A percentile compares a stretch with the other conserved stretches of the same genome.
Evolutionary conservation across 208 protist genomes (phyloP).

Genomic region (Trypanosoma melophagium): DNA sequence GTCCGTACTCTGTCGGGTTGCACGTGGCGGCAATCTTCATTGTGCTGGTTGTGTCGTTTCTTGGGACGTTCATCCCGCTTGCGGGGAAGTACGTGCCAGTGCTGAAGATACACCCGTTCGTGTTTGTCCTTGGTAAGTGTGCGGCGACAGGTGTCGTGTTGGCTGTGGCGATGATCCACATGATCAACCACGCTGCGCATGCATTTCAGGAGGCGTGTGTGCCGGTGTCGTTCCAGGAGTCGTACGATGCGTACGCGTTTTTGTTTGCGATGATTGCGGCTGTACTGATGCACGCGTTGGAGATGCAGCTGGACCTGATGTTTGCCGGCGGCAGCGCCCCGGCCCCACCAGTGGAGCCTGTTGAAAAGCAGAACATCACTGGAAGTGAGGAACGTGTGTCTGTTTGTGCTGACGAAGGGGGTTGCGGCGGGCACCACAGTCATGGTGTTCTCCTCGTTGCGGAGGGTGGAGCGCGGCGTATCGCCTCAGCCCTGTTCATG

Average conservation of each 20-base stretch:
- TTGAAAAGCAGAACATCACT: neutral
- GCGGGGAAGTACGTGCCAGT: conserved; percentile 36
- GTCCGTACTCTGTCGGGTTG: conserved; percentile 42
- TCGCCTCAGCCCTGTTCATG: conserved; percentile 23
- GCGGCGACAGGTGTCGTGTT: conserved; percentile 58
- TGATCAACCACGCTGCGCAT: conserved; percentile 49
- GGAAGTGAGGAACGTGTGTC: too few species aligned
- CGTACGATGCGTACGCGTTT: conserved; percentile 50
- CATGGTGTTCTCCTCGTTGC: neutral
- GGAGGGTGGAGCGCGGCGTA: neutral
- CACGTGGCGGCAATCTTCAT: conserved; percentile 71
- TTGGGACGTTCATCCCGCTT: conserved; percentile 50
- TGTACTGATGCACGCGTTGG: conserved; percentile 58
- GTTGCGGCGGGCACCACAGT: neutral
- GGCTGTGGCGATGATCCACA: conserved; percentile 55
- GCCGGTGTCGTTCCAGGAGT: conserved; percentile 32
- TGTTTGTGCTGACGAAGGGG: neutral
- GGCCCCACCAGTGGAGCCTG: neutral
- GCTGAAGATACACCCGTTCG: conserved; percentile 37
- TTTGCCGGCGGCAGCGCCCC: conserved; percentile 35
- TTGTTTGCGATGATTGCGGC: conserved; percentile 50
- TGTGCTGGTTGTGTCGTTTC: conserved; percentile 42
- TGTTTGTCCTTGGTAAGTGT: conserved; percentile 54
- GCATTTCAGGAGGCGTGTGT: conserved; percentile 42
- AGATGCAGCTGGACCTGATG: conserved; percentile 36